phyloP scores from a whole-genome alignment of 768 basidiomycete species.

The Xerocomellus amylosporus region DNA sequence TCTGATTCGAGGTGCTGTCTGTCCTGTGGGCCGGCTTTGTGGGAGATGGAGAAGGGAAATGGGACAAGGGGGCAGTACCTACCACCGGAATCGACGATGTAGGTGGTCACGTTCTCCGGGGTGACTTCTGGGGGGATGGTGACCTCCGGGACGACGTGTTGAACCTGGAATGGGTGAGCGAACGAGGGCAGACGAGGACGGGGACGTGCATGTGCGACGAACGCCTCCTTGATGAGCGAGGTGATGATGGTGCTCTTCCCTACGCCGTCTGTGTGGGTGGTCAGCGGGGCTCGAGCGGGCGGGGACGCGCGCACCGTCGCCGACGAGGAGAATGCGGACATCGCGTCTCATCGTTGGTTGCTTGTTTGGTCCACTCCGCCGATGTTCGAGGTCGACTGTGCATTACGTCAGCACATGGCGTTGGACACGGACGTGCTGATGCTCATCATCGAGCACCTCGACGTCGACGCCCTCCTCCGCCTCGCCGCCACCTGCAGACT shows the following conservation, averaged over 20 bases:
- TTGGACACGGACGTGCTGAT: constrained; percentile 59
- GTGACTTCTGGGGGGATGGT: constrained; percentile 98
- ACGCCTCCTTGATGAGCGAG: constrained; percentile 94
- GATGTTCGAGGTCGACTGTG: background rate
- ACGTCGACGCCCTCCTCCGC: constrained; percentile 40
- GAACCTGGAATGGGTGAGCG: constrained; percentile 56
- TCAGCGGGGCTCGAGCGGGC: background rate
- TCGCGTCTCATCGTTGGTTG: constrained; percentile 71
- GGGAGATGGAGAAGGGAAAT: constrained; percentile 8
- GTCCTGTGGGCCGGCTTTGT: constrained; percentile 79
- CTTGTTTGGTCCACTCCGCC: constrained; percentile 4
- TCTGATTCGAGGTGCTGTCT: constrained; percentile 88
- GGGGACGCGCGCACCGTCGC: constrained; percentile 66
- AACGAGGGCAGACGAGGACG: background rate
- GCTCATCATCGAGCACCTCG: constrained; percentile 47
- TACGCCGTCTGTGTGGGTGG: constrained; percentile 72
- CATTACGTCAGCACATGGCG: constrained; percentile 23
- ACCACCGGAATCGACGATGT: constrained; percentile 98
- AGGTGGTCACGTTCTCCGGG: constrained; percentile 95
- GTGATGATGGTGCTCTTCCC: constrained; percentile 98
- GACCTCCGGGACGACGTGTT: constrained; percentile 93
- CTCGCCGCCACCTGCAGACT: constrained; percentile 31
- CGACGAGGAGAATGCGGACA: constrained; percentile 91
- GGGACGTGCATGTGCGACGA: constrained; percentile 74
- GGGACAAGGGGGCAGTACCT: constrained; percentile 27